Evolutionary conservation across 208 protist species (phyloP), one percentile per base, ranked within the genome.

Genomic region (Trypanosoma boissoni): DNA sequence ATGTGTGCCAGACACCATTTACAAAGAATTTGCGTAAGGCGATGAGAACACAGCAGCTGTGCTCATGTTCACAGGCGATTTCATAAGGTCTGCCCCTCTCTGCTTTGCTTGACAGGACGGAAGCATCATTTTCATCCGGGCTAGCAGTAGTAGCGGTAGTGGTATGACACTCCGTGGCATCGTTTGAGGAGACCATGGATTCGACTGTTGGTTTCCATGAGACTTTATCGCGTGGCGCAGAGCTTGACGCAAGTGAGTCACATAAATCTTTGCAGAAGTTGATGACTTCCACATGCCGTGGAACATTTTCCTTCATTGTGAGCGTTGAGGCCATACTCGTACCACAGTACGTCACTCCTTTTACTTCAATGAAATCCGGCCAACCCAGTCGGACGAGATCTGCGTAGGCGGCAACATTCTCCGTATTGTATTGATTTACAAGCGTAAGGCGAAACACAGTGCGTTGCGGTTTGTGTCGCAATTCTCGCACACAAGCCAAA

Each of bases 371-470:
- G 61, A 98, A 97, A 71, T 97, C 85, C 4, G 96, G 96, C 78
- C 81, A 78, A 0, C 94, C 96, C 42, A 88, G 72, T 57, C 81
- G 55, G n/a, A 98, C 86, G 9, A 98, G 64, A 37, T 96, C 78
- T 2, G 88, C 91, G 68, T 91, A 86, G 32, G 76, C 53, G 63
- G 70, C 59, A 28, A 87, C 63, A 53, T 93, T 86, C 27, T 78
- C 68, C 0, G 36, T 73, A 69, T 99, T 98, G 74, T 92, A 98
- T 23, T 81, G 64, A 65, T 98, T 98, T 9, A 99, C 92, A 14
- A 98, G 72, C 8, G 97, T 99, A 20, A 99, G 76, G 0, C 97
- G 87, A 77, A 98, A 98, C 27, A 99, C 96, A 2, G 97, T 98
- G 18, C 97, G 84, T 37, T 98, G 93, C 49, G 44, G 62, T 68